A percentile compares a stretch with the other conserved stretches of the same genome.
phyloP scores from a whole-genome alignment of 208 protist genomes.

The Crithidia bombi region DNA sequence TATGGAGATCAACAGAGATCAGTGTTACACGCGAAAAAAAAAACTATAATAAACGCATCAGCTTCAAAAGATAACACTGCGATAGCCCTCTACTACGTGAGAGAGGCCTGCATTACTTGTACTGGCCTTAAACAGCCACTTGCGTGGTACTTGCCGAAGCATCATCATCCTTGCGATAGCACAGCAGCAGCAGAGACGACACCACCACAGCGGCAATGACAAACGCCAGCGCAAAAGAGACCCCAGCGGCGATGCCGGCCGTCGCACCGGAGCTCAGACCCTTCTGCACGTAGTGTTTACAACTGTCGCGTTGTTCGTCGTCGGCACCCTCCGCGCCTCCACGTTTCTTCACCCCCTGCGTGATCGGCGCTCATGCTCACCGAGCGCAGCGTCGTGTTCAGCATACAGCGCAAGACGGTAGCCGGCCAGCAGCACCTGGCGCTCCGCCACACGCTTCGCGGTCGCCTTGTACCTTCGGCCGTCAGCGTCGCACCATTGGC shows the following conservation, averaged over 20 bases:
- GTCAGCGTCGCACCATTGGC: constrained; percentile 32
- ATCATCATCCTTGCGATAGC: neutral
- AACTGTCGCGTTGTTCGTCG: neutral
- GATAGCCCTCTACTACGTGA: too few species aligned
- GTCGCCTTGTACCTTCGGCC: constrained; percentile 36
- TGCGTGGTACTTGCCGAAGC: neutral
- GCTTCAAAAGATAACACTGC: too few species aligned
- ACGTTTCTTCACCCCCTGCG: constrained; percentile 23
- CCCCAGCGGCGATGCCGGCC: constrained; percentile 27
- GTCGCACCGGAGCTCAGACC: constrained; percentile 26
- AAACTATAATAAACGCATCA: too few species aligned
- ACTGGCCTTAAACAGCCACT: neutral
- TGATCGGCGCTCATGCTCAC: constrained; percentile 3
- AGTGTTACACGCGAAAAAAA: too few species aligned
- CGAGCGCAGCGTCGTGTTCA: constrained; percentile 27
- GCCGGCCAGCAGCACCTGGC: constrained; percentile 25
- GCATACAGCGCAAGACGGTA: constrained; percentile 32
- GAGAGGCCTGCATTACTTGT: too few species aligned
- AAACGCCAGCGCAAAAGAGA: constrained; percentile 26
- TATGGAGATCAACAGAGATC: too few species aligned
- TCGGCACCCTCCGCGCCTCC: constrained; percentile 11
- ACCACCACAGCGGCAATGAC: constrained; percentile 3
- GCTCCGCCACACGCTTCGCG: constrained; percentile 20
- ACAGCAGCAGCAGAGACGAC: neutral
- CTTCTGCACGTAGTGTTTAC: constrained; percentile 25